Base-by-base conservation (phyloP, 2,329 filamentous ascomycete genomes). In the Bertia moriformis region DNA sequence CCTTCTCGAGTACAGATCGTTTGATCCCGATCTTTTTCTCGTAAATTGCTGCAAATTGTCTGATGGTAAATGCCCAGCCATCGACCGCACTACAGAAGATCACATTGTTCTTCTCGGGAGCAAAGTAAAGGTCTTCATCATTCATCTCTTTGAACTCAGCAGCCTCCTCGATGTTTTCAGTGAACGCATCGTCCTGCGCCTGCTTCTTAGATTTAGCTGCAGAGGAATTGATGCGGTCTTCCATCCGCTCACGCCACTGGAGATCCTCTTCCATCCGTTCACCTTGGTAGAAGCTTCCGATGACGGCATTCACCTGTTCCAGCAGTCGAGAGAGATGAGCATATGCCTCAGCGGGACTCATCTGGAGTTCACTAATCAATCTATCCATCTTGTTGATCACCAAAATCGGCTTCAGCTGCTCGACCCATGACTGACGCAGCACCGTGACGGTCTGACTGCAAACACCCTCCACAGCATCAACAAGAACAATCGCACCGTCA, bases 321-420 rank as follows among this genome's bases (percentile, higher is more conserved):
- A 98, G 61, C 3, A 96, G 69, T 55, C 88, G 91, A 57, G 71
- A 87, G 13, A 98, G 62, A 60, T 98, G 91, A 18, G 78, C 76
- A 53, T 93, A 93, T 24, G 91, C 91, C 57, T 98, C 91, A 14
- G 62, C 67, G 0, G 91, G 87, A 4, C 78, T 93, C 82, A 98
- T 88, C 55, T 93, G 89, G 40, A 95, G 69, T 63, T 98, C 91
- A 2, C 86, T 94, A 41, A 98, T 73, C 41, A 98, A 71, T 41
- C 91, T 76, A 59, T 98, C 91, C 67, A 98, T 93, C 61, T 98
- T 98, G 66, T 98, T 98, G 60, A 98, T 89, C 41, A 96, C 87
- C 32, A 98, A 69, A 29, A 98, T 65, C 1, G 91, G 91, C 58
- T 93, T 94, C 44, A 98, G 69, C 60, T 94, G 91, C 61, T 98